Conservation (phyloP, 1,139 yeast species). For the Candida sanyaensis region DNA sequence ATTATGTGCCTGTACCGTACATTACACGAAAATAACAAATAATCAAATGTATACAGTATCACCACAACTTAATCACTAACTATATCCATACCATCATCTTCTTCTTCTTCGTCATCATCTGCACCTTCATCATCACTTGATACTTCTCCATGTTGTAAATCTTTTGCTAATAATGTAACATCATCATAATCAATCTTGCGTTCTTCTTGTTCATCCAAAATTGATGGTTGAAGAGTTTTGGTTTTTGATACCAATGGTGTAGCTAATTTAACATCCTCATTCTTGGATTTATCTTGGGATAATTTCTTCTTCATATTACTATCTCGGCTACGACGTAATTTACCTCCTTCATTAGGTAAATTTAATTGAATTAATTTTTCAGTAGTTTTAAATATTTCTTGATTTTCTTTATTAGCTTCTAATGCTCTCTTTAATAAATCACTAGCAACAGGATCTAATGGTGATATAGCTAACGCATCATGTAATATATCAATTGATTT, state of each 20-base stretch:
- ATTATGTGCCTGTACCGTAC: no score
- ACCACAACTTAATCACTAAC: conserved; percentile 47
- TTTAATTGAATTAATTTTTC: conserved; percentile 20
- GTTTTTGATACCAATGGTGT: conserved; percentile 24
- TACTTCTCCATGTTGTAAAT: conserved; percentile 52
- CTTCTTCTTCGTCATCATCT: neutral
- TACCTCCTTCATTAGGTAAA: conserved; percentile 17
- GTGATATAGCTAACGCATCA: conserved; percentile 75
- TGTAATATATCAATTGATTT: conserved; percentile 80
- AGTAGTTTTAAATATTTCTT: conserved; percentile 25
- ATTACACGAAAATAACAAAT: neutral
- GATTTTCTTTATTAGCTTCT: conserved; percentile 54
- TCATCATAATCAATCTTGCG: conserved; percentile 19
- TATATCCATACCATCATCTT: conserved; percentile 61
- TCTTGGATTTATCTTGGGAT: no score
- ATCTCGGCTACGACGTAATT: conserved; percentile 1
- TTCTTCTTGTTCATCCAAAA: neutral
- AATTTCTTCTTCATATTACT: no score
- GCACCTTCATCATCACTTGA: conserved; percentile 45
- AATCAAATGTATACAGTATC: neutral
- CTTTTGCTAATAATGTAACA: conserved; percentile 36
- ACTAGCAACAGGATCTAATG: conserved; percentile 81
- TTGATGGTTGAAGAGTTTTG: conserved; percentile 2
- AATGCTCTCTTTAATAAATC: conserved; percentile 82
- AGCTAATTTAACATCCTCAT: conserved; percentile 14